Conservation (phyloP, 2,329 filamentous ascomycete species). For the Aspergillus niger region DNA sequence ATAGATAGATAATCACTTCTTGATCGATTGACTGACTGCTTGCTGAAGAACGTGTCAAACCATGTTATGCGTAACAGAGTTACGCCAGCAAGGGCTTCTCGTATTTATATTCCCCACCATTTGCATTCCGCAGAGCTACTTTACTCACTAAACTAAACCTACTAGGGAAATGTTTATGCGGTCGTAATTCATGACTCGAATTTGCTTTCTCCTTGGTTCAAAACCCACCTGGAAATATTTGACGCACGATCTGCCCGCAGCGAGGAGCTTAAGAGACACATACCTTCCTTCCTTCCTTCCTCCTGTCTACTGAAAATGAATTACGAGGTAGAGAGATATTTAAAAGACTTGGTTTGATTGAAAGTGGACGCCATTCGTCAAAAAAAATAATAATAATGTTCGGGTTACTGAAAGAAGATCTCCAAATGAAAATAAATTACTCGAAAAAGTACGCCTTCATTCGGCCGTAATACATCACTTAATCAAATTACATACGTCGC, state of each 20-base stretch:
- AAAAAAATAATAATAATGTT: no score
- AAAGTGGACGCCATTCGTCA: no score
- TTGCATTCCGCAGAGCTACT: not conserved
- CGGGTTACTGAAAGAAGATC: not conserved
- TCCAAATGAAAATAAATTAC: not conserved
- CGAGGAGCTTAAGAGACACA: not conserved
- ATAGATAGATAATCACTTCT: not conserved
- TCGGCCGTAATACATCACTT: not conserved
- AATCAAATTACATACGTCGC: not conserved
- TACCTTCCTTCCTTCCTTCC: not conserved
- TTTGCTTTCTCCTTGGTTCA: no score
- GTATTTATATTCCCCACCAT: slow-evolving; percentile 8
- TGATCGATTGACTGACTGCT: not conserved
- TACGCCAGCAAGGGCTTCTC: slow-evolving; percentile 8
- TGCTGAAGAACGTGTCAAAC: slow-evolving; percentile 8
- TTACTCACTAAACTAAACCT: no score
- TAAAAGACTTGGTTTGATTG: no score
- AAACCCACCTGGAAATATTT: not conserved
- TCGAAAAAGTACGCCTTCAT: not conserved
- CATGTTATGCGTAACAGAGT: not conserved
- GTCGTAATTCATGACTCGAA: not conserved
- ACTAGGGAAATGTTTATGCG: not conserved
- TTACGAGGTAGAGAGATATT: not conserved
- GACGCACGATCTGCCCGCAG: not conserved
- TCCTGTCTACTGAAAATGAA: not conserved